Evolutionary conservation across 805 yeast species (phyloP).

Genomic region (Wickerhamia fluorescens): DNA sequence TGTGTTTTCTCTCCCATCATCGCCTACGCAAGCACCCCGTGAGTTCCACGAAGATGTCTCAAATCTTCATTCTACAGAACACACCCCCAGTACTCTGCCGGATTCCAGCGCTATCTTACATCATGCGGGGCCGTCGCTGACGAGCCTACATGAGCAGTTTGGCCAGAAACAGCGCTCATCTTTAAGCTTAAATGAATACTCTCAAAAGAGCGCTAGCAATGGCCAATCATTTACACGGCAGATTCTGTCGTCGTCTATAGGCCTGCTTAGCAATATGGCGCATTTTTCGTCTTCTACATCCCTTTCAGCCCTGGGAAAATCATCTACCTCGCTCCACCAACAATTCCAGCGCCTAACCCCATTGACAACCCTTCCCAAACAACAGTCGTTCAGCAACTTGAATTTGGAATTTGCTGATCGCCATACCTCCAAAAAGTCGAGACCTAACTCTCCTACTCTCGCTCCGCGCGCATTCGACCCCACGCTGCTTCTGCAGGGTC

Average conservation of each 20-base stretch:
- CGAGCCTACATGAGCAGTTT: no score
- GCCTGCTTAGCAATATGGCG: constrained; percentile 16
- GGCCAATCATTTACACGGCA: no score
- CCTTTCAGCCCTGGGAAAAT: constrained; percentile 16
- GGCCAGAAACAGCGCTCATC: no score
- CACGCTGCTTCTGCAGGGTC: no score
- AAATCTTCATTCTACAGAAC: constrained; percentile 14
- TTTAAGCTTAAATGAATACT: constrained; percentile 30
- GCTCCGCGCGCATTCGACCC: constrained; percentile 2
- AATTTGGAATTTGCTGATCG: constrained; percentile 29
- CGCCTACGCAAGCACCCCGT: constrained; percentile 4
- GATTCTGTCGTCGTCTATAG: constrained; percentile 12
- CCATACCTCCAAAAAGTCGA: constrained; percentile 36
- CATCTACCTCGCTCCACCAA: no score
- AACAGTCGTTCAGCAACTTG: constrained; percentile 24
- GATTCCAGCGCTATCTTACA: constrained; percentile 11
- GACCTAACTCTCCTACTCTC: constrained; percentile 41
- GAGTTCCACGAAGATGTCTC: constrained; percentile 3
- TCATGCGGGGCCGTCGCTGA: constrained; percentile 17
- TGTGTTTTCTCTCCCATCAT: constrained; percentile 1
- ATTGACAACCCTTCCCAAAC: constrained; percentile 21
- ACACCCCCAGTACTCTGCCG: constrained; percentile 30
- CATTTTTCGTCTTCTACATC: no score
- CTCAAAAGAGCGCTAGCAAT: constrained; percentile 13
- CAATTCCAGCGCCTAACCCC: constrained; percentile 42